A percentile compares a stretch with the other conserved stretches of the same genome.
Conservation (phyloP, 768 basidiomycete genomes). For the Kwoniella sp. region DNA sequence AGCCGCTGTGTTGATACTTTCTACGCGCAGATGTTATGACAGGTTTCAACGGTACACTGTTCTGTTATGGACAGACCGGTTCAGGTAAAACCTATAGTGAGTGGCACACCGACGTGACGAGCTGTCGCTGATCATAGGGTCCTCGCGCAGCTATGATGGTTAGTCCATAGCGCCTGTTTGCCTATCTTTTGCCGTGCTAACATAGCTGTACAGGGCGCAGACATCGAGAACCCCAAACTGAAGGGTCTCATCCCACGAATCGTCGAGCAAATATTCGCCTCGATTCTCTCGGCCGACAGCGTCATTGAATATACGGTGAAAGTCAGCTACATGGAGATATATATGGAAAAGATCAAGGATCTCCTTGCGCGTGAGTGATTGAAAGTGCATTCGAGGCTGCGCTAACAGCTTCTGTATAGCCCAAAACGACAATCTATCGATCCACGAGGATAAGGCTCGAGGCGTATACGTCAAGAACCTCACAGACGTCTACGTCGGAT, state of each 20-base stretch:
- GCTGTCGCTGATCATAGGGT: not conserved
- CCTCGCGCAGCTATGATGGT: constrained; percentile 97
- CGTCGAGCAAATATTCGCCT: constrained; percentile 97
- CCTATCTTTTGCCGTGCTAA: not conserved
- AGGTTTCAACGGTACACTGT: constrained; percentile 96
- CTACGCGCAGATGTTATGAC: constrained; percentile 76
- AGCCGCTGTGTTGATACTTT: not conserved
- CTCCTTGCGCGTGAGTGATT: constrained; percentile 77
- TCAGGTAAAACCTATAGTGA: constrained; percentile 51
- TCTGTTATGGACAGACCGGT: constrained; percentile 54
- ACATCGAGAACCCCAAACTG: constrained; percentile 88
- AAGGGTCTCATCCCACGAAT: constrained; percentile 97
- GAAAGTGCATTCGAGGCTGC: not conserved
- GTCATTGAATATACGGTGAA: constrained; percentile 98
- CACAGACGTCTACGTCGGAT: constrained; percentile 96
- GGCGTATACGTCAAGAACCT: constrained; percentile 98
- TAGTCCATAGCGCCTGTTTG: constrained; percentile 18
- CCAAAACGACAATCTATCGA: constrained; percentile 95
- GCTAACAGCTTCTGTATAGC: constrained; percentile 54
- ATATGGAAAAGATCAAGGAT: constrained; percentile 92
- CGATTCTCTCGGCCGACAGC: constrained; percentile 89
- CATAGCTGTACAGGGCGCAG: constrained; percentile 68
- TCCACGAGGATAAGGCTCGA: constrained; percentile 95
- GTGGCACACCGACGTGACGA: not conserved
- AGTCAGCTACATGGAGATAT: constrained; percentile 99